Percentiles rank a stretch among this genome's conserved stretches.
Conservation (phyloP, 2,329 filamentous ascomycete genomes). For the Sporothrix mexicana region DNA sequence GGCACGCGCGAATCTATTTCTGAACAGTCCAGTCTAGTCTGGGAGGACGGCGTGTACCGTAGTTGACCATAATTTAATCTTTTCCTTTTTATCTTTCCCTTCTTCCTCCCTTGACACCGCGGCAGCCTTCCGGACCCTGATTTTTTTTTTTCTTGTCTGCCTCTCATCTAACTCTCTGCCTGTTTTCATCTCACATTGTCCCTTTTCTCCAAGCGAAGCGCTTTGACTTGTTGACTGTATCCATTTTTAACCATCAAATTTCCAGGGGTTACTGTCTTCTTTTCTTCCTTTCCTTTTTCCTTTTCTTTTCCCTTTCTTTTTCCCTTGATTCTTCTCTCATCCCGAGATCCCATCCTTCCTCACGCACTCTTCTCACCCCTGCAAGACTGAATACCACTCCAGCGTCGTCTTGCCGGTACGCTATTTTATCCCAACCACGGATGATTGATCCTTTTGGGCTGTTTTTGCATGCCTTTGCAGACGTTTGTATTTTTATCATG, state of each 20-base stretch:
- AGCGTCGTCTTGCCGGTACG: constrained; percentile 11
- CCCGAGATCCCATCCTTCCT: neutral
- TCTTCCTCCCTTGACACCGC: neutral
- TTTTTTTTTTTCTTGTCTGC: neutral
- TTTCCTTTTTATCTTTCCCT: neutral
- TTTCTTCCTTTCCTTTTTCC: neutral
- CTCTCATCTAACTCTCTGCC: neutral
- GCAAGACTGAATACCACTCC: neutral
- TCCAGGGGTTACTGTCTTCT: neutral
- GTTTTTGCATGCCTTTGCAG: neutral
- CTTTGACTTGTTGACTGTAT: constrained; percentile 5
- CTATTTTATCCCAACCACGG: constrained; percentile 20
- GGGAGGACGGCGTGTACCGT: neutral
- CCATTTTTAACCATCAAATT: constrained; percentile 14
- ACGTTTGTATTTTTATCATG: too few relatives aligned
- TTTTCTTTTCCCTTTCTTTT: neutral
- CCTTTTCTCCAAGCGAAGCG: neutral
- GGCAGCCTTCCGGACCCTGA: neutral
- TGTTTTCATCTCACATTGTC: neutral
- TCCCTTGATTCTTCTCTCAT: neutral
- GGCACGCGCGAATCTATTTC: neutral
- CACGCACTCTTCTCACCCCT: neutral
- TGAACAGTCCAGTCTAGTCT: too few relatives aligned
- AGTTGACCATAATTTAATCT: neutral
- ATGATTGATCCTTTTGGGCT: constrained; percentile 15